Conservation (phyloP, 805 yeast species). For the Starmera quercuum region DNA sequence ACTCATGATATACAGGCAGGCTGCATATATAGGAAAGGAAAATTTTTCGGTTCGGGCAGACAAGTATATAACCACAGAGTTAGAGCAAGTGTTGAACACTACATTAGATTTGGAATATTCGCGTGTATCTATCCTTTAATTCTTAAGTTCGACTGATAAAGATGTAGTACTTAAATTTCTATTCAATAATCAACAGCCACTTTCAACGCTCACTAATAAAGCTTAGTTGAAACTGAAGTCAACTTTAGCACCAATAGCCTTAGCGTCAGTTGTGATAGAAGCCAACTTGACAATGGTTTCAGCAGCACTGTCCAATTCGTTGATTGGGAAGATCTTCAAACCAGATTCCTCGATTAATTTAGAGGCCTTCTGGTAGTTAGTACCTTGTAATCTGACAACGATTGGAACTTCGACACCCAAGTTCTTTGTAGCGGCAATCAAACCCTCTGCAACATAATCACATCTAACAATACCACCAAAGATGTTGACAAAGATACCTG, state of each 20-base stretch:
- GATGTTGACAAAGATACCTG: constrained; percentile 95
- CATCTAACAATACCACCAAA: constrained; percentile 99
- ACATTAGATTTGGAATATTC: too few species aligned
- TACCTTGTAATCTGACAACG: constrained; percentile 98
- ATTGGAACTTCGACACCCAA: constrained; percentile 89
- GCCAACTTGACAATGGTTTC: constrained; percentile 82
- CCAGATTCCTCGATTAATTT: constrained; percentile 83
- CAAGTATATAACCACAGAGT: too few species aligned
- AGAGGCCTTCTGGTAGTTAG: constrained; percentile 86
- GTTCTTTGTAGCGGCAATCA: constrained; percentile 90
- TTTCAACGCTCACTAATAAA: too few species aligned
- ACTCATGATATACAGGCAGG: too few species aligned
- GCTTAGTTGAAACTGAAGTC: constrained; percentile 30
- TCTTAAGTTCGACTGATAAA: too few species aligned
- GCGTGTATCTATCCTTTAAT: too few species aligned
- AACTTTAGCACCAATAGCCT: constrained; percentile 41
- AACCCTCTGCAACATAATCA: constrained; percentile 97
- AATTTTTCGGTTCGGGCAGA: too few species aligned
- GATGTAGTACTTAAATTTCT: too few species aligned
- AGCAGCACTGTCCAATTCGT: constrained; percentile 96
- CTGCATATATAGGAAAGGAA: too few species aligned
- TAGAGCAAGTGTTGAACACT: too few species aligned
- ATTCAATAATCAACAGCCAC: too few species aligned
- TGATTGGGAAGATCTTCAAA: constrained; percentile 82
- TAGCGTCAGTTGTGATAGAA: constrained; percentile 37